Conservation (phyloP, 2,329 filamentous ascomycete genomes). For the Falciphora oryzae region DNA sequence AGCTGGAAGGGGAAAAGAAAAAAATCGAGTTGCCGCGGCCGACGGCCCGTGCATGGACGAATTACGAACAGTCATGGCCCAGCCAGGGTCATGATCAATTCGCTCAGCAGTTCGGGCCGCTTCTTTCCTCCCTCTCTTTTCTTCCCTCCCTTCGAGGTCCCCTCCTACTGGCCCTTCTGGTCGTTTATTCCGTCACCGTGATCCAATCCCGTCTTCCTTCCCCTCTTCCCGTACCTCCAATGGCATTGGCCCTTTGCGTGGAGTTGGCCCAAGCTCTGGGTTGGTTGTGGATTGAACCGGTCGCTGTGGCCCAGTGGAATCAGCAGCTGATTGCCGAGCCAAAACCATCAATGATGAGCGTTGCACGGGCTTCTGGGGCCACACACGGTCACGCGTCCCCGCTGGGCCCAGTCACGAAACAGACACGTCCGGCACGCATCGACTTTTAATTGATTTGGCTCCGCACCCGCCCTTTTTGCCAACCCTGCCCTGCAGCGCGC, state of each 20-base stretch:
- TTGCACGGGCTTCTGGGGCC: not conserved
- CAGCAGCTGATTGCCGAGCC: too few species aligned
- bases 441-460: conserved; percentile 19
- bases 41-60: not conserved
- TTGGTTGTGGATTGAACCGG: not conserved
- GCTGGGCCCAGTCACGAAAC: conserved; percentile 19
- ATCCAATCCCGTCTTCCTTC: too few species aligned
- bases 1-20: not conserved
- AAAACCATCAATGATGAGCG: too few species aligned
- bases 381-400: conserved; percentile 3
- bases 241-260: too few species aligned
- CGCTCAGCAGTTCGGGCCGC: not conserved
- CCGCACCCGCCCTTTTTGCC: not conserved
- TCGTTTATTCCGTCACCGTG: too few species aligned
- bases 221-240: too few species aligned
- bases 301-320: not conserved
- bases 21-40: not conserved
- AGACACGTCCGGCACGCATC: conserved; percentile 18
- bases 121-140: too few species aligned
- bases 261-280: not conserved
- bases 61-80: not conserved
- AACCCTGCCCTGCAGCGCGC: not conserved
- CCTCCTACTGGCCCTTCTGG: not conserved
- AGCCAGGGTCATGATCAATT: not conserved
- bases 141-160: not conserved